A percentile compares a stretch with the other conserved stretches of the same genome.
Evolutionary conservation across 2,329 filamentous ascomycete species (phyloP).

Genomic region (Rhytidhysteron rufulum): DNA sequence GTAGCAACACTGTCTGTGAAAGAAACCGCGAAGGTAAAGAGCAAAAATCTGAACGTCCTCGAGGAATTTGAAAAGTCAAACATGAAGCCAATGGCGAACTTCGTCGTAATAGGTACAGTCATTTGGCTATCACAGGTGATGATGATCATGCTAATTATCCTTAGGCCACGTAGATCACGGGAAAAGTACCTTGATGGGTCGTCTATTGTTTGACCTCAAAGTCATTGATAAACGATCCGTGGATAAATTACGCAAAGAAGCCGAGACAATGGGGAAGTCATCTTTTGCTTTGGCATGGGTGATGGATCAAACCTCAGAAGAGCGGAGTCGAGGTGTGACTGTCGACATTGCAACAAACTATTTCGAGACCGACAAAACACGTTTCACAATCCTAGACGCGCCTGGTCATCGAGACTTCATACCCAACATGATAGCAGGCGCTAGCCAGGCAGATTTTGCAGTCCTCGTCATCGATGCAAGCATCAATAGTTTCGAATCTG

Average conservation of each 20-base stretch:
- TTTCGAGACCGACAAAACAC: slow-evolving; percentile 83
- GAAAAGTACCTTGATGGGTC: slow-evolving; percentile 96
- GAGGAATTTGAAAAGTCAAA: slow-evolving; percentile 73
- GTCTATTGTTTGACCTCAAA: slow-evolving; percentile 83
- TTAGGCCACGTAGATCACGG: slow-evolving; percentile 93
- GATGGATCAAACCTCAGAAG: slow-evolving; percentile 85
- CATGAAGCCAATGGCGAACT: slow-evolving; percentile 78
- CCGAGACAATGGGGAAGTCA: slow-evolving; percentile 85
- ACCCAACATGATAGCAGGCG: slow-evolving; percentile 97
- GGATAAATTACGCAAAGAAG: slow-evolving; percentile 83
- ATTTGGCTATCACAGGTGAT: not conserved
- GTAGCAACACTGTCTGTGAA: slow-evolving; percentile 48
- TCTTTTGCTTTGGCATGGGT: slow-evolving; percentile 98
- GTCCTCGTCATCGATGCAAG: slow-evolving; percentile 91
- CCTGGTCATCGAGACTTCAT: slow-evolving; percentile 95
- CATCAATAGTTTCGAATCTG: slow-evolving; percentile 88
- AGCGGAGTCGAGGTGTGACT: slow-evolving; percentile 84
- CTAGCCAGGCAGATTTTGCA: slow-evolving; percentile 92
- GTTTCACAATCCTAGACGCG: slow-evolving; percentile 91
- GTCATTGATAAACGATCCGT: slow-evolving; percentile 84
- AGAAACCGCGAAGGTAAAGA: slow-evolving; percentile 53
- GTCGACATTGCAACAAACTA: slow-evolving; percentile 95
- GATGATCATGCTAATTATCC: not conserved
- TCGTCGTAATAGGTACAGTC: slow-evolving; percentile 80
- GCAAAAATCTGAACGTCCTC: slow-evolving; percentile 80